Conservation (phyloP, 2,329 filamentous ascomycete species). For the Ophiostoma tasmaniense region DNA sequence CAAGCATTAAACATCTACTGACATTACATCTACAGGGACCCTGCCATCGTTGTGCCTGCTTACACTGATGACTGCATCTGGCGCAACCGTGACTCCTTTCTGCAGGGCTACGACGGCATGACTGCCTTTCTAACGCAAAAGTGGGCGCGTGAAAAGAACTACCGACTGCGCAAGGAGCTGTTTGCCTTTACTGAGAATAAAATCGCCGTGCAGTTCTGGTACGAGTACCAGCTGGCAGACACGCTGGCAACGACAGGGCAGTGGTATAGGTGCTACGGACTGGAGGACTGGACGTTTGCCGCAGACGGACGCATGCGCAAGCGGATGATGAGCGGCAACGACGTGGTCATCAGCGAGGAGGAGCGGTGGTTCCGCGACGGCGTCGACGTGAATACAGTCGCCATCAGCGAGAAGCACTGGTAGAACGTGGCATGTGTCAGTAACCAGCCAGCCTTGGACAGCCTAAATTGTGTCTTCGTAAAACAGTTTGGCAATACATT, state of each 20-base stretch:
- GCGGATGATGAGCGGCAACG: conserved; percentile 68
- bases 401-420: conserved; percentile 62
- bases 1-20: background rate
- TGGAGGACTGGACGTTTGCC: conserved; percentile 73
- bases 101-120: conserved; percentile 61
- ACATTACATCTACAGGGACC: conserved; percentile 45
- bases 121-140: conserved; percentile 61
- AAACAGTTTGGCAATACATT: too few species aligned
- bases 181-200: conserved; percentile 65
- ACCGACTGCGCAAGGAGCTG: conserved; percentile 71
- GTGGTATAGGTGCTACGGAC: conserved; percentile 82
- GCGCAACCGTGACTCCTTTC: conserved; percentile 66
- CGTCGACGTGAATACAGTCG: conserved; percentile 58
- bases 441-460: background rate
- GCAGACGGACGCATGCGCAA: conserved; percentile 63
- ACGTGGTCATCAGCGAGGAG: conserved; percentile 52
- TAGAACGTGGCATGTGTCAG: conserved; percentile 23
- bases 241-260: conserved; percentile 54
- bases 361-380: conserved; percentile 64
- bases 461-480: too few species aligned
- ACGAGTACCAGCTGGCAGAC: conserved; percentile 49
- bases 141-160: conserved; percentile 64
- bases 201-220: conserved; percentile 89
- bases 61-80: conserved; percentile 73
- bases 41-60: conserved; percentile 54